These are phyloP conservation scores for Wickerhamomyces chambardii DNA, from an alignment of 805 yeast species.

Conservation along the genomic window DNA sequence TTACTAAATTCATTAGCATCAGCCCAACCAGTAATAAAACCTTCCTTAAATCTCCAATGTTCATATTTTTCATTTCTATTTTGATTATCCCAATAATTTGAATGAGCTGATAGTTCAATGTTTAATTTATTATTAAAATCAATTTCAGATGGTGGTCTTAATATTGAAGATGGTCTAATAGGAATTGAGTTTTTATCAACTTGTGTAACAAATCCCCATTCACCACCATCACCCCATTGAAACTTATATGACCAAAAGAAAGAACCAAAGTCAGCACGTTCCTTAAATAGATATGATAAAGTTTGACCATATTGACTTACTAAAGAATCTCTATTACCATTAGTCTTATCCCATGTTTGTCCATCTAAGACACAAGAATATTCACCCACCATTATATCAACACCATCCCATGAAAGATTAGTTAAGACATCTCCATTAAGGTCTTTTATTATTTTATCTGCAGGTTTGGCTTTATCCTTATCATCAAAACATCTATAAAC, in stretches of 20 bases:
- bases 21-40: constrained; percentile 65
- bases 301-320: constrained; percentile 53
- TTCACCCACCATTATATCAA: constrained; percentile 81
- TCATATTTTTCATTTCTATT: constrained; percentile 58
- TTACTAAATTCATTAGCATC: constrained; percentile 65
- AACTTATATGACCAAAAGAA: constrained; percentile 92
- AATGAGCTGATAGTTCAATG: constrained; percentile 36
- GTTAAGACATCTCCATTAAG: constrained; percentile 41
- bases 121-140: constrained; percentile 31
- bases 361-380: constrained; percentile 84
- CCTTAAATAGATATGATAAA: constrained; percentile 37
- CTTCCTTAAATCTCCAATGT: constrained; percentile 75
- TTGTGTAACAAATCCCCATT: constrained; percentile 90
- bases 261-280: constrained; percentile 58
- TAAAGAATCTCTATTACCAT: constrained; percentile 39
- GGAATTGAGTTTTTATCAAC: constrained; percentile 50
- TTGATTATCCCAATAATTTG: constrained; percentile 57
- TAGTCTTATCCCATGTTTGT: constrained; percentile 53
- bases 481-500: constrained; percentile 82
- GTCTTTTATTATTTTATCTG: constrained; percentile 53
- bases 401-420: constrained; percentile 35
- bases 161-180: constrained; percentile 15
- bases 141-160: constrained; percentile 28
- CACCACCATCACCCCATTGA: constrained; percentile 87
- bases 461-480: constrained; percentile 55